These are phyloP conservation scores for Penstemon davidsonii DNA, from an alignment of 257 asterid species.

Conservation along the genomic window DNA sequence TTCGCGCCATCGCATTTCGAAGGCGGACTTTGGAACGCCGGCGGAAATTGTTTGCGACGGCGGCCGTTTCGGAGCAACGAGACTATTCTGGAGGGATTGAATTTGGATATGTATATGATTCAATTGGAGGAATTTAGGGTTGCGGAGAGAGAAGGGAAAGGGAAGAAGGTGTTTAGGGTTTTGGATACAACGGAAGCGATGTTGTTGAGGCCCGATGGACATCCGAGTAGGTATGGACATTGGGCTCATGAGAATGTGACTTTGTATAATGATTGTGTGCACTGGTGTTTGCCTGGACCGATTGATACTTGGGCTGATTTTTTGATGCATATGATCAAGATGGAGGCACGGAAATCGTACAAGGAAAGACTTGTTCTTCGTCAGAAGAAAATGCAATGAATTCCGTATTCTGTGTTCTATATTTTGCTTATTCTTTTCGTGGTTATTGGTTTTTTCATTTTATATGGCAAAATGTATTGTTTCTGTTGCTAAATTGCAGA, in stretches of 20 bases:
- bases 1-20: slow-evolving; percentile 43
- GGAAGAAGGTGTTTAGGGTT: slow-evolving; percentile 24
- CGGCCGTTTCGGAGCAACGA: slow-evolving; percentile 36
- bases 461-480: background rate
- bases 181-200: slow-evolving; percentile 38
- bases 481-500: background rate
- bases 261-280: slow-evolving; percentile 44
- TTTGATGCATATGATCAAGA: slow-evolving; percentile 50
- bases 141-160: slow-evolving; percentile 26
- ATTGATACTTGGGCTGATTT: slow-evolving; percentile 68
- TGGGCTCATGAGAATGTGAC: slow-evolving; percentile 37
- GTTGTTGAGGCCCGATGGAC: slow-evolving; percentile 44
- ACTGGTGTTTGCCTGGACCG: slow-evolving; percentile 64
- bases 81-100: slow-evolving; percentile 29
- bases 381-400: slow-evolving; percentile 32
- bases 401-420: background rate
- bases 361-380: slow-evolving; percentile 33
- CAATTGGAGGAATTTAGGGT: slow-evolving; percentile 37
- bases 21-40: slow-evolving; percentile 37
- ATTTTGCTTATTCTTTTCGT: background rate
- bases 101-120: slow-evolving; percentile 37
- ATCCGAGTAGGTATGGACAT: slow-evolving; percentile 44
- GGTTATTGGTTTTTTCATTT: background rate
- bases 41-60: slow-evolving; percentile 35
- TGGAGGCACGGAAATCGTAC: slow-evolving; percentile 41